Conservation (phyloP, 1,284 basidiomycete genomes). For the Tilletia setariae region DNA sequence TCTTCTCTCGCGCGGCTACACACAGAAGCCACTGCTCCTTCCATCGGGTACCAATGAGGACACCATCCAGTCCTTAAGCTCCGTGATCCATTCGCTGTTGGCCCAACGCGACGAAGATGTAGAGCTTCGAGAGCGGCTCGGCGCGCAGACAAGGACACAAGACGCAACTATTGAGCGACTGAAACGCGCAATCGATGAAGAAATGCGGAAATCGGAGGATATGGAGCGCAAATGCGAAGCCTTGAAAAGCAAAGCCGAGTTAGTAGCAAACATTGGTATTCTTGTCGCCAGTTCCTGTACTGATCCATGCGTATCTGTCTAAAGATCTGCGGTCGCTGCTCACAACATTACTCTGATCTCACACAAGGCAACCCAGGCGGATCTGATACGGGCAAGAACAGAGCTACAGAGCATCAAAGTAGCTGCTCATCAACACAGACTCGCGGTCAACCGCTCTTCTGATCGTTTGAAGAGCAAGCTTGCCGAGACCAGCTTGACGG, state of each 20-base stretch:
- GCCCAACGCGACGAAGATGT: conserved; percentile 26
- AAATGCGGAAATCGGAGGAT: background rate
- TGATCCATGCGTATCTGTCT: background rate
- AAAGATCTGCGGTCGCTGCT: conserved; percentile 9
- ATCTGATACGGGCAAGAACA: conserved; percentile 17
- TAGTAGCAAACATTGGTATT: background rate
- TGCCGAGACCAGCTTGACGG: conserved; percentile 11
- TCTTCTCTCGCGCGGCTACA: conserved; percentile 12
- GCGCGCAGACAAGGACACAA: conserved; percentile 21
- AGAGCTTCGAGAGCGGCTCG: conserved; percentile 21
- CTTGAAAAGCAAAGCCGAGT: conserved; percentile 19
- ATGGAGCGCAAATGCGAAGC: conserved; percentile 19
- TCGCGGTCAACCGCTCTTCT: background rate
- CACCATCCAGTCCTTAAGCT: conserved; percentile 13
- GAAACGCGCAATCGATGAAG: conserved; percentile 16
- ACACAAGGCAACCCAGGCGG: conserved; percentile 21
- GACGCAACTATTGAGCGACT: conserved; percentile 18
- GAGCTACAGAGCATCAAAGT: conserved; percentile 20
- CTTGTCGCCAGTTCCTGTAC: background rate
- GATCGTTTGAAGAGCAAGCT: conserved; percentile 15
- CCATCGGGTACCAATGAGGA: background rate
- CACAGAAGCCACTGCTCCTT: background rate
- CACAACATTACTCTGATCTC: conserved; percentile 17
- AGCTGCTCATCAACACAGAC: conserved; percentile 10
- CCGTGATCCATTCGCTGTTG: conserved; percentile 21